Conservation (phyloP, 1,284 basidiomycete species). For the Puccinia novopanici region DNA sequence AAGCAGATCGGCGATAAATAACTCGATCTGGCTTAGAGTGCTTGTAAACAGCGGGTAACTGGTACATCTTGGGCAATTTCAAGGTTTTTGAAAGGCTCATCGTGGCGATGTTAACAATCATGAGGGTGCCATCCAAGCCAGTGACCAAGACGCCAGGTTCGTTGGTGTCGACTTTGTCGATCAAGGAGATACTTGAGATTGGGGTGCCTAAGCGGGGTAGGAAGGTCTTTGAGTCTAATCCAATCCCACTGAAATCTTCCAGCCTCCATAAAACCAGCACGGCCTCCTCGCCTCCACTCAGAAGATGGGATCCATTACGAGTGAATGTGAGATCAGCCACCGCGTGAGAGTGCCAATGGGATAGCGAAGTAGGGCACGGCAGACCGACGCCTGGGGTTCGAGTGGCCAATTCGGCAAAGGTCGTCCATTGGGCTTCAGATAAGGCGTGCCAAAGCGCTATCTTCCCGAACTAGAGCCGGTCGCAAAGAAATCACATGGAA, state of each 20-base stretch:
- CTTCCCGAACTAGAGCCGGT: conserved; percentile 46
- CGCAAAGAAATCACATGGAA: conserved; percentile 50
- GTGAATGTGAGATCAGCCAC: conserved; percentile 88
- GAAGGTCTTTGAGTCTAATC: conserved; percentile 78
- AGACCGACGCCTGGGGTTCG: background rate
- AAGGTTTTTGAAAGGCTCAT: conserved; percentile 70
- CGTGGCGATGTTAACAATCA: conserved; percentile 73
- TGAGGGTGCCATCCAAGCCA: no score
- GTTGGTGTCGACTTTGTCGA: no score
- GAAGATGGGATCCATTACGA: conserved; percentile 82
- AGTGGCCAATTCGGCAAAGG: background rate
- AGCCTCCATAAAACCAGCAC: conserved; percentile 95
- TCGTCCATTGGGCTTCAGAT: conserved; percentile 36
- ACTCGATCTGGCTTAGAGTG: background rate
- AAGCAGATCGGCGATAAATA: conserved; percentile 64
- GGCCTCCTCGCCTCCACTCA: conserved; percentile 93
- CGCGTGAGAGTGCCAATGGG: conserved; percentile 97
- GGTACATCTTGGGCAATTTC: conserved; percentile 53
- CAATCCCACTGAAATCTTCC: conserved; percentile 60
- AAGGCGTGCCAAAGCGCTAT: conserved; percentile 50
- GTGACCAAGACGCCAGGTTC: no score
- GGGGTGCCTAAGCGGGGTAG: conserved; percentile 89
- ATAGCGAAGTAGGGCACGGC: conserved; percentile 66
- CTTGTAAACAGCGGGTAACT: conserved; percentile 51
- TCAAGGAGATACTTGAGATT: conserved; percentile 66